phyloP scores from a whole-genome alignment of 2,329 filamentous ascomycete species.

The Fusarium solani-melongenae region DNA sequence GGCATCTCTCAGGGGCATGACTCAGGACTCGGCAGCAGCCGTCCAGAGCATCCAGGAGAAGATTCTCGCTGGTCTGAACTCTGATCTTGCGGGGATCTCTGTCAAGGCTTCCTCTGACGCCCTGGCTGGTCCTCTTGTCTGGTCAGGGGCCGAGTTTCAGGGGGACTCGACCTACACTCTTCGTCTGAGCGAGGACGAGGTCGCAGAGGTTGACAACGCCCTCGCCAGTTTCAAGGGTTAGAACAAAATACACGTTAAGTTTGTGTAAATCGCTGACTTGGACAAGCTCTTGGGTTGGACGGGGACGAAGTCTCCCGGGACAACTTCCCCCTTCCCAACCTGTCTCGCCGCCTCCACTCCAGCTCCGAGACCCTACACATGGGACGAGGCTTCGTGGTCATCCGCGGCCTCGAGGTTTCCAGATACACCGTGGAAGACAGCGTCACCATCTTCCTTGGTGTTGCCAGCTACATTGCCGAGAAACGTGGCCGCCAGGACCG shows the following conservation, averaged over 20 bases:
- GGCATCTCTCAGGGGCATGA: constrained; percentile 16
- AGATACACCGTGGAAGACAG: constrained; percentile 64
- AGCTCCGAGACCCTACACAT: constrained; percentile 52
- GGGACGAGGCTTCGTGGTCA: constrained; percentile 62
- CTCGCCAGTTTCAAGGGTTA: constrained; percentile 45
- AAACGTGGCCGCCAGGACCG: constrained; percentile 62
- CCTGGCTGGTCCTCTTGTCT: constrained; percentile 37
- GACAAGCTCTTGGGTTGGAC: constrained; percentile 34
- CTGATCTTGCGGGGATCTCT: constrained; percentile 14
- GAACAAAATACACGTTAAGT: background rate
- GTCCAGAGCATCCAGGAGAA: constrained; percentile 6
- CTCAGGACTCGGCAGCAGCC: constrained; percentile 14
- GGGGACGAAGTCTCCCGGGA: constrained; percentile 36
- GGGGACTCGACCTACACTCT: constrained; percentile 26
- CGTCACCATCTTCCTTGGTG: constrained; percentile 64
- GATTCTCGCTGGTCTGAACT: constrained; percentile 16
- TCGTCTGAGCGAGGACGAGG: constrained; percentile 26
- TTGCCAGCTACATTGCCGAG: constrained; percentile 67
- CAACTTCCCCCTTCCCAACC: constrained; percentile 55
- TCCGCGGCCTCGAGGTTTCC: constrained; percentile 63
- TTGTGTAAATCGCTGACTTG: constrained; percentile 23
- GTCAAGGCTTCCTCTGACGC: constrained; percentile 13
- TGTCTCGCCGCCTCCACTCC: constrained; percentile 49
- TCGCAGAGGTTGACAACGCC: constrained; percentile 37
- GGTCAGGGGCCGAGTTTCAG: constrained; percentile 39